These are phyloP conservation scores for Pyropia yezoensis DNA, from an alignment of 23 red algal species.

Conservation along the genomic window DNA sequence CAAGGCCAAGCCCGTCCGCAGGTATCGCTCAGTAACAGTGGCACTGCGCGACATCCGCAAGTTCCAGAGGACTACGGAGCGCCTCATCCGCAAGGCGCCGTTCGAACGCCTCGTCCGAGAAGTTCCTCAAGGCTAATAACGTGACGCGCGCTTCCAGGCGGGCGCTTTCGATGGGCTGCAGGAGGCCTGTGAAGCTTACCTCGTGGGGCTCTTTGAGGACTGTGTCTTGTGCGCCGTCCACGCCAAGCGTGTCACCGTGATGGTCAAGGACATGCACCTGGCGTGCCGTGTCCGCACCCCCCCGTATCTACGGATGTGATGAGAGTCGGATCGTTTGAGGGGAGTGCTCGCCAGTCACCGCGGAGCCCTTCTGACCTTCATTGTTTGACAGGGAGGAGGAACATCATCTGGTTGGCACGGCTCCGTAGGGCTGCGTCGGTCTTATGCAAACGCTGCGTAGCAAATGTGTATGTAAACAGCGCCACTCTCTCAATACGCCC, in stretches of 20 bases:
- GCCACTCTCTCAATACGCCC: no score
- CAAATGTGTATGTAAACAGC: no score
- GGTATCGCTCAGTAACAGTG: constrained; percentile 14
- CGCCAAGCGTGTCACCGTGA: constrained; percentile 17
- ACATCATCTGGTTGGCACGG: no score
- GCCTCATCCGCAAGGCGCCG: constrained; percentile 13
- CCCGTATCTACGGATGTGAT: no score
- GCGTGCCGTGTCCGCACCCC: constrained; percentile 15
- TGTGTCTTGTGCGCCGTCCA: constrained; percentile 17
- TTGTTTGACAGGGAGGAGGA: no score
- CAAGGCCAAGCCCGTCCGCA: no score
- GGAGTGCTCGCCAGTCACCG: no score
- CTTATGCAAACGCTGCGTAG: no score
- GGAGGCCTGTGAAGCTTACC: constrained; percentile 17
- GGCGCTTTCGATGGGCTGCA: constrained; percentile 2
- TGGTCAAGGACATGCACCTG: constrained; percentile 21
- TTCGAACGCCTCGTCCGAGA: constrained; percentile 15
- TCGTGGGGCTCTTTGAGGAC: constrained; percentile 23
- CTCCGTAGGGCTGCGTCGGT: no score
- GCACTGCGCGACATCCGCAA: constrained; percentile 19
- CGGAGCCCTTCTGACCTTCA: no score
- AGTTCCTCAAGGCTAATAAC: constrained; percentile 10
- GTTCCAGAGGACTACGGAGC: constrained; percentile 21
- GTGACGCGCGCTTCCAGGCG: constrained; percentile 12
- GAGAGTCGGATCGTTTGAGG: no score